A percentile compares a stretch with the other conserved stretches of the same genome.
Evolutionary conservation across 257 asterid species (phyloP).

Genomic region (Capsicum pubescens): DNA sequence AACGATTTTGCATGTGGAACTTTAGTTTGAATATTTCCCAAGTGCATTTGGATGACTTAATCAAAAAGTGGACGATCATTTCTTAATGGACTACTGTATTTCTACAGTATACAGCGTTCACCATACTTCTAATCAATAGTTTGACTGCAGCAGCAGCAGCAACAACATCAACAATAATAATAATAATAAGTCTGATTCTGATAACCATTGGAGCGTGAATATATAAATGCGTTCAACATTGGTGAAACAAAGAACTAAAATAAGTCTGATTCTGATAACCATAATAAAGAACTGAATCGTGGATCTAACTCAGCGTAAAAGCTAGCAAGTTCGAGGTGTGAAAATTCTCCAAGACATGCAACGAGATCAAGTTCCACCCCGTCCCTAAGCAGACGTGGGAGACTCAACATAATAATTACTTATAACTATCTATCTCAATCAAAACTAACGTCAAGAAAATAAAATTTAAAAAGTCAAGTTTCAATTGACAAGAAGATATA

Average conservation of each 20-base stretch:
- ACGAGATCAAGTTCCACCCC: neutral
- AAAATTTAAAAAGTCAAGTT: neutral
- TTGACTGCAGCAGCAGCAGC: neutral
- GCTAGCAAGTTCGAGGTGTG: neutral
- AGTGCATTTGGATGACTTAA: conserved; percentile 17
- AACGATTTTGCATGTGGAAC: conserved; percentile 22
- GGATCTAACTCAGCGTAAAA: neutral
- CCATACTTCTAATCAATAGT: neutral
- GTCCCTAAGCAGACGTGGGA: neutral
- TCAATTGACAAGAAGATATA: conserved; percentile 5
- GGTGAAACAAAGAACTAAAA: too few relatives aligned
- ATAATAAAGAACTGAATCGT: neutral
- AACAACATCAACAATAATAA: too few relatives aligned
- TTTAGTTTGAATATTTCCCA: neutral
- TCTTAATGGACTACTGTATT: neutral
- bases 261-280: too few relatives aligned
- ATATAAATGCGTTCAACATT: too few relatives aligned
- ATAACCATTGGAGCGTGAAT: too few relatives aligned
- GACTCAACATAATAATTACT: neutral
- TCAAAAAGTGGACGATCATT: conserved; percentile 10
- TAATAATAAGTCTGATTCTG: too few relatives aligned
- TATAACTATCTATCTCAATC: neutral
- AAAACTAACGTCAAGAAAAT: neutral
- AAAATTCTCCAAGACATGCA: neutral
- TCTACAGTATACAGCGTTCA: neutral